These are phyloP conservation scores for Xylaria sp. DNA, from an alignment of 2,329 filamentous ascomycete species.

Conservation along the genomic window DNA sequence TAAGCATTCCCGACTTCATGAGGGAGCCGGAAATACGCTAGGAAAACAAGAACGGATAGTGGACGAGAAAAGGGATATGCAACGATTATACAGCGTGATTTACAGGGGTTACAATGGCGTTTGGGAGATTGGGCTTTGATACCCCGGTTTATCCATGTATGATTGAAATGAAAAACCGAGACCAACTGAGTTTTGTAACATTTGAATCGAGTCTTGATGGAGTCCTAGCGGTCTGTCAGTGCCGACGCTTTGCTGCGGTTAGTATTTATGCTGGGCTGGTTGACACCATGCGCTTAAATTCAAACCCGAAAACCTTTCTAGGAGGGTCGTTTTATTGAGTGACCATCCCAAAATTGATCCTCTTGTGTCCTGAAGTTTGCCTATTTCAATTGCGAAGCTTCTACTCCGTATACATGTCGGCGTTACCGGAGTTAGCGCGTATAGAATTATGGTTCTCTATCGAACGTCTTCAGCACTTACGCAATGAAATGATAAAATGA, in stretches of 20 bases:
- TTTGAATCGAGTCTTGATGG: background rate
- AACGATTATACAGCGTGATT: constrained; percentile 17
- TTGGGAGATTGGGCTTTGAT: constrained; percentile 32
- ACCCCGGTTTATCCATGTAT: constrained; percentile 28
- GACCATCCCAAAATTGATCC: background rate
- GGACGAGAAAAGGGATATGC: constrained; percentile 11
- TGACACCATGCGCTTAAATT: background rate
- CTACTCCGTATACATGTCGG: background rate
- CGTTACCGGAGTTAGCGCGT: constrained; percentile 30
- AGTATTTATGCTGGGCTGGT: background rate
- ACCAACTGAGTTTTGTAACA: background rate
- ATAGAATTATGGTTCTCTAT: background rate
- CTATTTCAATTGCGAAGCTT: background rate
- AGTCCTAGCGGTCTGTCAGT: background rate
- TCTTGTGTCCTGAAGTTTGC: background rate
- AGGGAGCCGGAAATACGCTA: constrained; percentile 56
- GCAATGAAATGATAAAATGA: constrained; percentile 1
- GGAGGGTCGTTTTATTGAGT: background rate
- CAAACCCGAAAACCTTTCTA: background rate
- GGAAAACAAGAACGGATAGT: background rate
- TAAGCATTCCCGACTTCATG: constrained; percentile 54
- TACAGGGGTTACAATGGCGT: constrained; percentile 28
- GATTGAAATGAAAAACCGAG: constrained; percentile 2
- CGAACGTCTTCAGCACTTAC: background rate
- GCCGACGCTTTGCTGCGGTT: background rate